Conservation (phyloP, 139 green algal species). For the Pleodorina starrii region DNA sequence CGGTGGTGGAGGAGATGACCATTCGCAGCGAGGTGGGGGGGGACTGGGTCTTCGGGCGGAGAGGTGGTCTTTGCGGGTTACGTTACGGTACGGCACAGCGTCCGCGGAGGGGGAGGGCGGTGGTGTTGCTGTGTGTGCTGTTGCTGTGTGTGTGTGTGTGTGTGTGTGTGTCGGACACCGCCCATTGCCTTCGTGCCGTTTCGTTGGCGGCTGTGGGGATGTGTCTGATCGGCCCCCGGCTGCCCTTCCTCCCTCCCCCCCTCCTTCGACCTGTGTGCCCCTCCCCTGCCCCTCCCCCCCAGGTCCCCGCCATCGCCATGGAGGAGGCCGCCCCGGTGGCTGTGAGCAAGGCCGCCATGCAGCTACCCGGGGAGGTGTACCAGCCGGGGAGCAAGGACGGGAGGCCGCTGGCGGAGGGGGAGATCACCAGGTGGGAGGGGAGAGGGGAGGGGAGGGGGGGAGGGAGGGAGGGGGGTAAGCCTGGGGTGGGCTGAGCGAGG, state of each 20-base stretch:
- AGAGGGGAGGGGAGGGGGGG: not conserved
- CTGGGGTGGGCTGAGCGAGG: too few species aligned
- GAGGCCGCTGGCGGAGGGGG: constrained; percentile 68
- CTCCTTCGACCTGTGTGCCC: not conserved
- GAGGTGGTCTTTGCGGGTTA: not conserved
- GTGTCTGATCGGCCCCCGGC: too few species aligned
- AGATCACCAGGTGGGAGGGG: constrained; percentile 71
- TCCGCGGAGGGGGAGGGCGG: too few species aligned
- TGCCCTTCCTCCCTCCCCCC: too few species aligned
- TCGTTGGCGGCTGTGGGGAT: too few species aligned
- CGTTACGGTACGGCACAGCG: too few species aligned
- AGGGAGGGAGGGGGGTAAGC: not conserved
- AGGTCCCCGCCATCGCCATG: constrained; percentile 85
- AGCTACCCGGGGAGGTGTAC: constrained; percentile 81
- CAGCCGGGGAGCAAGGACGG: constrained; percentile 54
- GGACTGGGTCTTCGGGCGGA: not conserved
- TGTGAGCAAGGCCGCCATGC: constrained; percentile 73
- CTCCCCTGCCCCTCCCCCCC: not conserved
- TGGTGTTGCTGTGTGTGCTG: too few species aligned
- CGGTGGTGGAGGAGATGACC: constrained; percentile 87
- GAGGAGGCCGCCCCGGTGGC: constrained; percentile 86
- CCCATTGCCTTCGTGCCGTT: too few species aligned
- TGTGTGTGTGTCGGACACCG: too few species aligned
- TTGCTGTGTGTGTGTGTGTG: too few species aligned
- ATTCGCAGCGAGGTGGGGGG: constrained; percentile 56